Percentiles rank a stretch among this genome's conserved stretches.
These are phyloP conservation scores for Salix suchowensis DNA, from an alignment of 345 rosid species.

Conservation along the genomic window DNA sequence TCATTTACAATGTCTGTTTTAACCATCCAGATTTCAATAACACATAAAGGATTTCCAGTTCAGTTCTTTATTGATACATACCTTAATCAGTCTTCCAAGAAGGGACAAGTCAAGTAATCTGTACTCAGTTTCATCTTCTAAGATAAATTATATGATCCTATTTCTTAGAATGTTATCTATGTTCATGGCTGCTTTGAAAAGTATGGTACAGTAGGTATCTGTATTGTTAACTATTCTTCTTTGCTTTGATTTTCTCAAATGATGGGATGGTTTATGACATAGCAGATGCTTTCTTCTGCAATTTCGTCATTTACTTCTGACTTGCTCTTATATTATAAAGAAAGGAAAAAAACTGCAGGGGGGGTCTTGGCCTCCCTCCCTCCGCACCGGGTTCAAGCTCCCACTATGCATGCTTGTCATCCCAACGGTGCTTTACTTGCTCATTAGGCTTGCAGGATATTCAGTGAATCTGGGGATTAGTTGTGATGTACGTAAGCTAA, in stretches of 20 bases:
- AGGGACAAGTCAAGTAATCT: not conserved
- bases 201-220: no score
- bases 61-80: not conserved
- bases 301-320: not conserved
- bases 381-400: no score
- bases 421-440: no score
- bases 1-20: not conserved
- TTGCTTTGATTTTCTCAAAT: not conserved
- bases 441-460: rapidly evolving
- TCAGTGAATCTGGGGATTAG: no score
- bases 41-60: not conserved
- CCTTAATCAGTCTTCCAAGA: not conserved
- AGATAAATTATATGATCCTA: not conserved
- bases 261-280: not conserved
- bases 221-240: no score
- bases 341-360: not conserved
- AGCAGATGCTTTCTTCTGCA: not conserved
- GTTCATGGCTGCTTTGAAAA: no score
- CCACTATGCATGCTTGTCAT: no score
- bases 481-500: rapidly evolving
- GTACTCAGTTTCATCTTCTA: not conserved
- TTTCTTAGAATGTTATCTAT: no score
- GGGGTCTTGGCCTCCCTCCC: no score
- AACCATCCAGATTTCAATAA: constrained; percentile 34
- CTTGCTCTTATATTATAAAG: not conserved